These are phyloP conservation scores for Zoysia japonica DNA, from an alignment of 176 grass and related monocot genomes.

Conservation along the genomic window DNA sequence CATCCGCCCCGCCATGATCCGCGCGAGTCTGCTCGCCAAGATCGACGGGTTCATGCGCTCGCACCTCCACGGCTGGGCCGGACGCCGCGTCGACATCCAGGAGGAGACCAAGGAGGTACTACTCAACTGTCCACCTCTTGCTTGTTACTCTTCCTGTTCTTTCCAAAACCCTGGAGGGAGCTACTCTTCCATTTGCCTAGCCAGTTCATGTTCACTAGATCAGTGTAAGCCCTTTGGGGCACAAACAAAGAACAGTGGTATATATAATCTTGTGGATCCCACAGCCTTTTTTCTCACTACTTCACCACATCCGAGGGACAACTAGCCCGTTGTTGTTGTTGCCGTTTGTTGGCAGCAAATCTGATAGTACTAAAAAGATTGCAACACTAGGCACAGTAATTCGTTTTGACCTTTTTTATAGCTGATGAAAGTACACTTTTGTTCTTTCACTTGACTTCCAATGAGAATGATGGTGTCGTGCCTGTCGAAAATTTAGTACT, in stretches of 20 bases:
- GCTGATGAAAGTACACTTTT: neutral
- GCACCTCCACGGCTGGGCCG: conserved; percentile 62
- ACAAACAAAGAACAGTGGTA: neutral
- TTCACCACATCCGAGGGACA: neutral
- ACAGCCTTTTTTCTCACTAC: neutral
- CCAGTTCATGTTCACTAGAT: too few relatives aligned
- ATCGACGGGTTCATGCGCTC: conserved; percentile 87
- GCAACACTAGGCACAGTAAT: conserved; percentile 1
- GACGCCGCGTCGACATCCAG: conserved; percentile 75
- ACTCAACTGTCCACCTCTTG: neutral
- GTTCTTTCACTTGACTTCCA: conserved; percentile 9
- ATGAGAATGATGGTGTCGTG: conserved; percentile 39
- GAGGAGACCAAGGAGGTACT: conserved; percentile 93
- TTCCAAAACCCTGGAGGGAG: neutral
- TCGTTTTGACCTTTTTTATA: conserved; percentile 17
- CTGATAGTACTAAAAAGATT: neutral
- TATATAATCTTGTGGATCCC: conserved; percentile 7
- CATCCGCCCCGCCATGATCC: conserved; percentile 60
- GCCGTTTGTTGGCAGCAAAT: neutral
- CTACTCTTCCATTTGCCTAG: too few relatives aligned
- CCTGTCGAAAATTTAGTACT: conserved; percentile 10
- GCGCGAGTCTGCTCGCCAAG: conserved; percentile 65
- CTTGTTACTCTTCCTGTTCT: neutral
- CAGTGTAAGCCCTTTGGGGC: neutral
- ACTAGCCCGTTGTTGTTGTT: neutral